These are phyloP conservation scores for Leccinum colubrinum DNA, from an alignment of 1,284 basidiomycete genomes.

Conservation along the genomic window DNA sequence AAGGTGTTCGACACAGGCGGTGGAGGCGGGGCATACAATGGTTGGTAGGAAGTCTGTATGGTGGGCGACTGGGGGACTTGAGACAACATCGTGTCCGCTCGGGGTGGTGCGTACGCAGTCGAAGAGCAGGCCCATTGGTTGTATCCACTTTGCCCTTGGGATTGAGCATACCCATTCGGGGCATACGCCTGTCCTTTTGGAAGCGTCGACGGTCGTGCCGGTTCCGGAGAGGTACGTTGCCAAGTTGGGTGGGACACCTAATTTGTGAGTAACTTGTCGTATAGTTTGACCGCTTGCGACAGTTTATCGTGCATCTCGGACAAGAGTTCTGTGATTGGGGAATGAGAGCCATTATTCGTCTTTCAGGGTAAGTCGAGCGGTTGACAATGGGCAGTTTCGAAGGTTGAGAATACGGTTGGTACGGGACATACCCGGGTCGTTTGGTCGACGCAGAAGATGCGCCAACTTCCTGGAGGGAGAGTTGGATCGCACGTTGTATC, in stretches of 20 bases:
- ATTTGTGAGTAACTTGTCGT: constrained; percentile 84
- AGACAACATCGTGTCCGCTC: constrained; percentile 11
- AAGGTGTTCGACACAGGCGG: constrained; percentile 12
- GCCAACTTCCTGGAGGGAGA: constrained; percentile 83
- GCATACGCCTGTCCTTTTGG: constrained; percentile 11
- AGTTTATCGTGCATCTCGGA: constrained; percentile 93
- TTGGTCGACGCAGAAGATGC: constrained; percentile 42
- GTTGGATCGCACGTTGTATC: constrained; percentile 89
- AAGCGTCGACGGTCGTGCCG: constrained; percentile 10
- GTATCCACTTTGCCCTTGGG: constrained; percentile 13
- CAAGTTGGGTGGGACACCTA: constrained; percentile 75
- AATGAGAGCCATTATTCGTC: too few species aligned
- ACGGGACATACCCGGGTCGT: constrained; percentile 67
- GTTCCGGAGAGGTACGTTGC: constrained; percentile 37
- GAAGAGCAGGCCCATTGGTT: constrained; percentile 31
- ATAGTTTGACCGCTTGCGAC: constrained; percentile 85
- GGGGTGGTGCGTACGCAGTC: constrained; percentile 19
- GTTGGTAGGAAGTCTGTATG: constrained; percentile 18
- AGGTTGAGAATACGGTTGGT: constrained; percentile 56
- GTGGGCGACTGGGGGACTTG: constrained; percentile 18
- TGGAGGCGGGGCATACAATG: constrained; percentile 17
- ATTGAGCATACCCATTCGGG: constrained; percentile 25
- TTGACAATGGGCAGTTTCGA: constrained; percentile 78
- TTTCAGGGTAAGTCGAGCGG: constrained; percentile 44
- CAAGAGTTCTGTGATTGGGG: too few species aligned